Conservation (phyloP, 2,329 filamentous ascomycete genomes). For the Monosporascus sp. region DNA sequence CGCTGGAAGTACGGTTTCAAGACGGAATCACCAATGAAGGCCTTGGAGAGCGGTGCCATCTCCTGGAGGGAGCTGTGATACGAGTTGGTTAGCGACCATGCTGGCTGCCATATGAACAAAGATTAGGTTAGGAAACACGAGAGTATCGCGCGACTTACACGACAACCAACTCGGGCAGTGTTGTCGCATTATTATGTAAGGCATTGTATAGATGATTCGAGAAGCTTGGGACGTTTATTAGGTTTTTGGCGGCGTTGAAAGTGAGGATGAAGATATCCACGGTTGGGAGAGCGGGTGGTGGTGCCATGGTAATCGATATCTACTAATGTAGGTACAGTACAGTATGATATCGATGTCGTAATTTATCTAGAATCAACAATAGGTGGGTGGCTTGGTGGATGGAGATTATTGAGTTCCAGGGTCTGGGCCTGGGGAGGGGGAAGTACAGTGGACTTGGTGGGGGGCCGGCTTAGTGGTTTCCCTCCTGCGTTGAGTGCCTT, state of each 20-base stretch:
- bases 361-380: too few relatives aligned
- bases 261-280: conserved; percentile 76
- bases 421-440: too few relatives aligned
- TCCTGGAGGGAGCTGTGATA: conserved; percentile 74
- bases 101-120: neutral
- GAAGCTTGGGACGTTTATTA: conserved; percentile 66
- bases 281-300: conserved; percentile 39
- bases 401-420: neutral
- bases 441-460: too few relatives aligned
- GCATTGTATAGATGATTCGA: conserved; percentile 62
- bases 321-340: too few relatives aligned
- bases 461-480: too few relatives aligned
- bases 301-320: conserved; percentile 20
- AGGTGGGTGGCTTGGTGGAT: neutral
- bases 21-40: conserved; percentile 80
- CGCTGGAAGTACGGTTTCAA: conserved; percentile 70
- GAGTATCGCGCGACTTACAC: conserved; percentile 41
- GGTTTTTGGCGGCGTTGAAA: conserved; percentile 78
- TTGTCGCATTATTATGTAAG: conserved; percentile 44
- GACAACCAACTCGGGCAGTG: conserved; percentile 51
- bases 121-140: conserved; percentile 6
- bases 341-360: too few relatives aligned
- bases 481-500: too few relatives aligned
- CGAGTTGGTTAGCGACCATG: neutral
- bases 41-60: conserved; percentile 75